Evolutionary conservation across 1,284 basidiomycete species (phyloP).

Genomic region (Prillingera fragicola): DNA sequence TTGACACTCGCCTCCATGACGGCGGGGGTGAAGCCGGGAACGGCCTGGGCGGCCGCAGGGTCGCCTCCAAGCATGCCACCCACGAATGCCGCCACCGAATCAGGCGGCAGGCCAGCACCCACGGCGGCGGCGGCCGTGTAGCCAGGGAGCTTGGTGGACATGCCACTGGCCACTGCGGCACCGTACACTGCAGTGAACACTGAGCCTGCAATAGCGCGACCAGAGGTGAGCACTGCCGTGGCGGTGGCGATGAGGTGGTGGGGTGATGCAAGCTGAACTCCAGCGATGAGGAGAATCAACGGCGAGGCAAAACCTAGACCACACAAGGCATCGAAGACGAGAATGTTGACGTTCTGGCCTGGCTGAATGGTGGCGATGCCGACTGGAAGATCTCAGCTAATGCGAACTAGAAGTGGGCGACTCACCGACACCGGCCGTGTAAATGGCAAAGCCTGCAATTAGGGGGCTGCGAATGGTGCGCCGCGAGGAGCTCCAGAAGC

Average conservation of each 20-base stretch:
- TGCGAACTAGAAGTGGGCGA: no score
- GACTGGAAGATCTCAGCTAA: no score
- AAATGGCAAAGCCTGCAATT: slow-evolving; percentile 13
- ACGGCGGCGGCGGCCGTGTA: slow-evolving; percentile 14
- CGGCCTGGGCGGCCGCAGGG: not conserved
- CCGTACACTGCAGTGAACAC: slow-evolving; percentile 19
- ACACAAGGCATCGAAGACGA: slow-evolving; percentile 12
- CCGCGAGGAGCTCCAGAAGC: slow-evolving; percentile 12
- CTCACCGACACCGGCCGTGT: slow-evolving; percentile 12
- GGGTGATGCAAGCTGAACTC: slow-evolving; percentile 19
- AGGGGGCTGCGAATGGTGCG: slow-evolving; percentile 13
- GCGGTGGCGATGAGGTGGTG: slow-evolving; percentile 24
- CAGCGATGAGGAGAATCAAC: slow-evolving; percentile 20
- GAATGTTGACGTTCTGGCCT: not conserved
- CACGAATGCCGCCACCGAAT: slow-evolving; percentile 11
- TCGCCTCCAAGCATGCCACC: not conserved
- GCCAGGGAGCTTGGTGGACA: slow-evolving; percentile 11
- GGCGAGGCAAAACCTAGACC: slow-evolving; percentile 22
- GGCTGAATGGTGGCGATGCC: slow-evolving; percentile 15
- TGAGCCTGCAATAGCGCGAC: slow-evolving; percentile 15
- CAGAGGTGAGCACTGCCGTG: slow-evolving; percentile 16
- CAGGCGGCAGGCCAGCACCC: slow-evolving; percentile 11
- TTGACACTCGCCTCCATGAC: slow-evolving; percentile 6
- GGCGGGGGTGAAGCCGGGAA: slow-evolving; percentile 9
- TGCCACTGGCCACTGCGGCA: slow-evolving; percentile 9